Evolutionary conservation across 140 eudicot species (phyloP).

Genomic region (Cichorium intybus): DNA sequence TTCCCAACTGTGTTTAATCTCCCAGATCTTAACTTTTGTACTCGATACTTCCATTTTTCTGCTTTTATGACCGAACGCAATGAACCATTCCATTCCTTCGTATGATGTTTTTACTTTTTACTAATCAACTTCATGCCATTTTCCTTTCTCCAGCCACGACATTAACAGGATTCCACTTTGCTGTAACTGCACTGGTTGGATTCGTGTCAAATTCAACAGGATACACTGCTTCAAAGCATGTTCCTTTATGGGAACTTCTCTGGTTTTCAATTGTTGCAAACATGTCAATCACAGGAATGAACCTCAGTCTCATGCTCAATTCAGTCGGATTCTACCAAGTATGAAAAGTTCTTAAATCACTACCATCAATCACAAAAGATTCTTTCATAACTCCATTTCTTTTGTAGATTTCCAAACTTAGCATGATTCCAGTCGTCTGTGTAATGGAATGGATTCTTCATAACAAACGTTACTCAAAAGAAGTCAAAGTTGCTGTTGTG

Average conservation of each 20-base stretch:
- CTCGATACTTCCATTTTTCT: not conserved
- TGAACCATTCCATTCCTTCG: not conserved
- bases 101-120: not conserved
- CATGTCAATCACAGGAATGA: conserved; percentile 75
- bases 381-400: not conserved
- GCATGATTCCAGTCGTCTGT: conserved; percentile 94
- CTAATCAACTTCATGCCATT: conserved; percentile 16
- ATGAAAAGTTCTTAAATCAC: conserved; percentile 22
- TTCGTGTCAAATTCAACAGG: conserved; percentile 69
- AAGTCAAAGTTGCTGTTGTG: conserved; percentile 63
- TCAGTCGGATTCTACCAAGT: conserved; percentile 81
- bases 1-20: not conserved
- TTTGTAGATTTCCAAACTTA: conserved; percentile 70
- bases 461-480: conserved; percentile 50
- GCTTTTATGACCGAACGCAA: no score
- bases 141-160: conserved; percentile 59
- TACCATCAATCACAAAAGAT: not conserved
- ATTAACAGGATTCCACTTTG: conserved; percentile 75
- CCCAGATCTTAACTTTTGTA: conserved; percentile 9
- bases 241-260: conserved; percentile 70
- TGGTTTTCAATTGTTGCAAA: conserved; percentile 74
- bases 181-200: conserved; percentile 75
- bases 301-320: conserved; percentile 65
- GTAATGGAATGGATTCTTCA: conserved; percentile 80
- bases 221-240: conserved; percentile 61